Conservation (phyloP, 352 stramenopile species). For the Phytopythium delawarense region DNA sequence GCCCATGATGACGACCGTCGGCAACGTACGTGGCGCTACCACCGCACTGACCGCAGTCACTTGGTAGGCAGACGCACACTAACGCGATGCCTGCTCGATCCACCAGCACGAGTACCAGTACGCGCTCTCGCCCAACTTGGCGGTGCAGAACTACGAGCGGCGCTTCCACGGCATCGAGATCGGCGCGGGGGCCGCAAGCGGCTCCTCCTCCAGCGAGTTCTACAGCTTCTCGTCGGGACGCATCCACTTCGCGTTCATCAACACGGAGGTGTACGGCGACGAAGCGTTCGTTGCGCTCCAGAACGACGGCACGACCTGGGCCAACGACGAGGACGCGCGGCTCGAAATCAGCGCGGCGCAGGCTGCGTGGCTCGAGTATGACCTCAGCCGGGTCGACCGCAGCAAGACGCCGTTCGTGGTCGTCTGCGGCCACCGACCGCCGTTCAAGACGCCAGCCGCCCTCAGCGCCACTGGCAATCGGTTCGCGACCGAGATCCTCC, state of each 20-base stretch:
- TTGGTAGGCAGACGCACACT: conserved; percentile 1
- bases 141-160: conserved; percentile 70
- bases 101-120: conserved; percentile 69
- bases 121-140: conserved; percentile 36
- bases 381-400: conserved; percentile 62
- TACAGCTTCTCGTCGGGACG: conserved; percentile 66
- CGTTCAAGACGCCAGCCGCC: conserved; percentile 57
- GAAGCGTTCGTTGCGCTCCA: conserved; percentile 47
- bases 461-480: conserved; percentile 37
- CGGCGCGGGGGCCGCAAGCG: conserved; percentile 49
- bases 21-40: conserved; percentile 39
- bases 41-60: background rate
- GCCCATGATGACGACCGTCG: conserved; percentile 71
- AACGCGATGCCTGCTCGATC: conserved; percentile 1
- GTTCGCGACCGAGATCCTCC: conserved; percentile 64
- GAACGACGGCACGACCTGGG: conserved; percentile 45
- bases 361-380: conserved; percentile 61
- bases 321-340: conserved; percentile 37
- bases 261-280: conserved; percentile 75
- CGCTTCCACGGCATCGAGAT: conserved; percentile 52
- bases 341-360: conserved; percentile 24
- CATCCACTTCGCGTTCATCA: conserved; percentile 76
- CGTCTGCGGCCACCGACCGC: conserved; percentile 63
- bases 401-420: conserved; percentile 62
- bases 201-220: conserved; percentile 68